A percentile compares a stretch with the other conserved stretches of the same genome.
phyloP scores from a whole-genome alignment of 495 filamentous ascomycete species.

The Talaromyces thailandensis region DNA sequence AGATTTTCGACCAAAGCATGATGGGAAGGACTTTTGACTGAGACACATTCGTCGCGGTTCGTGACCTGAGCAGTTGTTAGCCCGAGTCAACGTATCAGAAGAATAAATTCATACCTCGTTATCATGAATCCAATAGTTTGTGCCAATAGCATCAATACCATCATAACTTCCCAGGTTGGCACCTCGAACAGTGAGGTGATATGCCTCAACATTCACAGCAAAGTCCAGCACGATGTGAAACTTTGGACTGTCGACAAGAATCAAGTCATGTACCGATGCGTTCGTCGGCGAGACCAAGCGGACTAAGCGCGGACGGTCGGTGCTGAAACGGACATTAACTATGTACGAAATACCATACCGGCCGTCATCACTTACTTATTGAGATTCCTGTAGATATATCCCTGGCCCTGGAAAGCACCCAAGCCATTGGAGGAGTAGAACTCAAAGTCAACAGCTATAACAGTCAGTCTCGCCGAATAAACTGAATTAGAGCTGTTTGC shows the following conservation, averaged over 20 bases:
- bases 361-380: constrained; percentile 17
- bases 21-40: constrained; percentile 31
- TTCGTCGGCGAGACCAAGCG: constrained; percentile 24
- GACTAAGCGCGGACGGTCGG: constrained; percentile 20
- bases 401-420: constrained; percentile 38
- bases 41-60: constrained; percentile 40
- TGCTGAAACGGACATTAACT: constrained; percentile 8
- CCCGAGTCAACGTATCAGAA: neutral
- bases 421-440: constrained; percentile 30
- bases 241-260: constrained; percentile 33
- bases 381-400: constrained; percentile 27
- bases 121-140: constrained; percentile 37
- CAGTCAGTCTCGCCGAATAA: neutral
- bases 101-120: constrained; percentile 19
- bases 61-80: constrained; percentile 18
- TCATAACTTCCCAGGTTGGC: constrained; percentile 33
- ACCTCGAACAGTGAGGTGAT: constrained; percentile 36
- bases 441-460: constrained; percentile 30
- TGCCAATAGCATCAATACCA: constrained; percentile 33
- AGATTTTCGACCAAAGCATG: constrained; percentile 40
- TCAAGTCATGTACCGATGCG: constrained; percentile 34
- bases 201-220: constrained; percentile 31
- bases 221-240: constrained; percentile 35
- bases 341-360: neutral
- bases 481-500: neutral